Percentiles rank a stretch among this genome's conserved stretches.
phyloP scores from a whole-genome alignment of 257 asterid genomes.

The Solanum arcanum region DNA sequence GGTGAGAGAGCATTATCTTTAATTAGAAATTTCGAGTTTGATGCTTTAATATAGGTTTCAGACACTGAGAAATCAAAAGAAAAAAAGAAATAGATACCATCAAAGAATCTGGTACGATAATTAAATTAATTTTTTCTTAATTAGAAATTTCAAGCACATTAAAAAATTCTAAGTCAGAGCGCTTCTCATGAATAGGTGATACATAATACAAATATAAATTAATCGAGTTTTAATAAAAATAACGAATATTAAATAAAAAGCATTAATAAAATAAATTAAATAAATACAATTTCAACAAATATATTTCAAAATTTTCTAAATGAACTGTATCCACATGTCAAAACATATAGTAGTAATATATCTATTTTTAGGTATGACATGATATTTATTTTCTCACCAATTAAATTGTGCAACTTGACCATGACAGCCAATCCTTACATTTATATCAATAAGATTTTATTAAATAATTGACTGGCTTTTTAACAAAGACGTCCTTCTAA shows the following conservation, averaged over 20 bases:
- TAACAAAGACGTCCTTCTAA: neutral
- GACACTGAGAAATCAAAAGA: too few species aligned
- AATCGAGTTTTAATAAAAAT: neutral
- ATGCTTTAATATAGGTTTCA: too few species aligned
- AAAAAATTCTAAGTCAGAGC: neutral
- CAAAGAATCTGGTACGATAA: neutral
- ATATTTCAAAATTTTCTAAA: neutral
- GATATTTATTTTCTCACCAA: neutral
- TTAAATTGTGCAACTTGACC: neutral
- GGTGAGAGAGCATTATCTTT: too few species aligned
- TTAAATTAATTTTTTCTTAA: neutral
- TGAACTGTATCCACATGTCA: neutral
- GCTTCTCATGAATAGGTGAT: neutral
- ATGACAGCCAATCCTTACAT: neutral
- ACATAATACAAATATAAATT: neutral
- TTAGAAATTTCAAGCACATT: neutral
- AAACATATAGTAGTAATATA: neutral
- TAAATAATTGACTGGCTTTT: neutral
- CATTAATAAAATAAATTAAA: neutral
- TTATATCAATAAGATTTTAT: neutral
- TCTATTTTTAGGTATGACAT: neutral
- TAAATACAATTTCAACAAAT: neutral
- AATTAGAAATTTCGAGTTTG: rapidly evolving
- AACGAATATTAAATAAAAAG: neutral
- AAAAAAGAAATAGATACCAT: neutral